Evolutionary conservation across 352 stramenopile species (phyloP).

Genomic region (Phytophthora sp.): DNA sequence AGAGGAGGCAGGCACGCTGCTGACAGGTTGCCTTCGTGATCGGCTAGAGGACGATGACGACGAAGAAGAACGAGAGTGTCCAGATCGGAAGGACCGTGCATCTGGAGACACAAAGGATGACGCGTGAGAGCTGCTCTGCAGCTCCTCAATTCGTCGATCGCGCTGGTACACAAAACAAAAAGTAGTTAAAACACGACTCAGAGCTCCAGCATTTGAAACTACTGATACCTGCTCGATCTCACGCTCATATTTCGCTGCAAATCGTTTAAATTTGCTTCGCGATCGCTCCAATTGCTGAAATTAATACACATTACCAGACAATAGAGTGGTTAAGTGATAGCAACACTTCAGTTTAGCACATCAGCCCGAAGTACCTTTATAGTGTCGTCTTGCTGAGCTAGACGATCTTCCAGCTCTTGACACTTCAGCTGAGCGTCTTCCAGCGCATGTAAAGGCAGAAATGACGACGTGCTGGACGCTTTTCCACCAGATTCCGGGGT

Average conservation of each 20-base stretch:
- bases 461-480: slow-evolving; percentile 53
- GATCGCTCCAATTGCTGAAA: slow-evolving; percentile 86
- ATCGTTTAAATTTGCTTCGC: slow-evolving; percentile 87
- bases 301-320: neutral
- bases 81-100: slow-evolving; percentile 17
- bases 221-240: slow-evolving; percentile 76
- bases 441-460: slow-evolving; percentile 63
- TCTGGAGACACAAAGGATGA: slow-evolving; percentile 56
- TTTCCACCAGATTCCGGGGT: slow-evolving; percentile 40
- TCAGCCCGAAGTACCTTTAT: slow-evolving; percentile 66
- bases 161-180: slow-evolving; percentile 31
- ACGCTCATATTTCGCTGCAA: slow-evolving; percentile 83
- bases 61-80: slow-evolving; percentile 43
- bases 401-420: slow-evolving; percentile 78
- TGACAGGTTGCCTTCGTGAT: slow-evolving; percentile 21
- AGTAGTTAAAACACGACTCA: slow-evolving; percentile 2
- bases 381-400: slow-evolving; percentile 73
- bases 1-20: slow-evolving; percentile 8
- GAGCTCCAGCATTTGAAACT: neutral
- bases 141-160: slow-evolving; percentile 54
- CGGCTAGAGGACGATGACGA: slow-evolving; percentile 46
- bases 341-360: neutral
- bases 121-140: slow-evolving; percentile 51
- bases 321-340: neutral
- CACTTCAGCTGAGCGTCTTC: slow-evolving; percentile 78